Evolutionary conservation across 2,329 filamentous ascomycete genomes (phyloP).

Genomic region (Cladosporium sp.): DNA sequence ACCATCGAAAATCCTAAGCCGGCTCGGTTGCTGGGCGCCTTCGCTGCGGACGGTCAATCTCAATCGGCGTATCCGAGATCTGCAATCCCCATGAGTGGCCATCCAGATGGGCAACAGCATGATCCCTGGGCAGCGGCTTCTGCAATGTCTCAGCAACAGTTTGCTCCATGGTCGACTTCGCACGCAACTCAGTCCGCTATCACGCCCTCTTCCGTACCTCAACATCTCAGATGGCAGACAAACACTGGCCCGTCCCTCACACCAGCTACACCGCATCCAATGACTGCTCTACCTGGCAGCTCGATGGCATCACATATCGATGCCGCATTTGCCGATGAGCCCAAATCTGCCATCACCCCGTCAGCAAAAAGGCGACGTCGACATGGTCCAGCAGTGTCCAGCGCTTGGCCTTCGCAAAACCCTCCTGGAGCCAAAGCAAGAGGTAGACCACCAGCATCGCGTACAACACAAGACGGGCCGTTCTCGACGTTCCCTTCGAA

Average conservation of each 20-base stretch:
- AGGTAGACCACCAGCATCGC: conserved; percentile 67
- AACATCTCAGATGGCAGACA: conserved; percentile 34
- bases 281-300: conserved; percentile 73
- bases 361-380: conserved; percentile 56
- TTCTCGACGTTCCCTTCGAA: conserved; percentile 67
- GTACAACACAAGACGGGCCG: conserved; percentile 62
- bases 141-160: conserved; percentile 34
- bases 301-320: conserved; percentile 40
- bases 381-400: conserved; percentile 83
- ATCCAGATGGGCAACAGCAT: conserved; percentile 40
- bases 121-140: conserved; percentile 45
- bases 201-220: conserved; percentile 34
- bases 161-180: conserved; percentile 32
- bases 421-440: conserved; percentile 66
- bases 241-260: conserved; percentile 20
- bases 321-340: conserved; percentile 51
- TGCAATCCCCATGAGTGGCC: conserved; percentile 49
- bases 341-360: conserved; percentile 70
- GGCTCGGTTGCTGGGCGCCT: conserved; percentile 26
- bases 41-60: conserved; percentile 3
- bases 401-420: conserved; percentile 72
- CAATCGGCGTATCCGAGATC: conserved; percentile 49
- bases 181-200: conserved; percentile 41
- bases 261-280: conserved; percentile 59
- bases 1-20: conserved; percentile 13